A percentile compares a stretch with the other conserved stretches of the same genome.
Conservation (phyloP, 2,329 filamentous ascomycete genomes). For the Chaetomium globosum region DNA sequence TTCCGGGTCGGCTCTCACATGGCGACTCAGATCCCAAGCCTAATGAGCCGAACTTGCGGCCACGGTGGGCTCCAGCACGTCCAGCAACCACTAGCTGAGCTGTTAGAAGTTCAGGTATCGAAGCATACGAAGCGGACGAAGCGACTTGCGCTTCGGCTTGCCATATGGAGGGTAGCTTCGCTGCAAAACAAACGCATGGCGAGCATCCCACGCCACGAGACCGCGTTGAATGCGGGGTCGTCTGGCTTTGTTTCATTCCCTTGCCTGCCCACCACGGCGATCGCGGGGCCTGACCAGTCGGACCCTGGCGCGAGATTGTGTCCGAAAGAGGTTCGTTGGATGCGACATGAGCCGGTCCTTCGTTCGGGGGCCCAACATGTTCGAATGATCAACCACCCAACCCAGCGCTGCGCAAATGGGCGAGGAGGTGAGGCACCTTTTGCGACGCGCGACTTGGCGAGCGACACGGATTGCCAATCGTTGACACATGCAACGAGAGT, state of each 20-base stretch:
- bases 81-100: background rate
- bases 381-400: constrained; percentile 8
- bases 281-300: constrained; percentile 28
- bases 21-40: constrained; percentile 13
- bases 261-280: constrained; percentile 18
- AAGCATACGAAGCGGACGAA: background rate
- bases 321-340: constrained; percentile 17
- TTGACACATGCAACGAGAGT: background rate
- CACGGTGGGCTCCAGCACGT: too few species aligned
- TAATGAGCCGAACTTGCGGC: background rate
- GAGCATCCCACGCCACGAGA: constrained; percentile 20
- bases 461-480: constrained; percentile 5
- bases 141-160: constrained; percentile 12
- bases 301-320: constrained; percentile 22
- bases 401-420: background rate
- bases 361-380: constrained; percentile 1
- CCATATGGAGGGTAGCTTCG: constrained; percentile 15
- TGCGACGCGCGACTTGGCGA: background rate
- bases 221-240: constrained; percentile 28
- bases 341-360: constrained; percentile 17
- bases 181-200: constrained; percentile 7
- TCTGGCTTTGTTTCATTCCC: constrained; percentile 26
- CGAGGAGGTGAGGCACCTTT: background rate
- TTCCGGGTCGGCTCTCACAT: constrained; percentile 3
- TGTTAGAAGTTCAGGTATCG: constrained; percentile 12